phyloP scores from a whole-genome alignment of 345 rosid genomes.

The Dovyalis caffra region DNA sequence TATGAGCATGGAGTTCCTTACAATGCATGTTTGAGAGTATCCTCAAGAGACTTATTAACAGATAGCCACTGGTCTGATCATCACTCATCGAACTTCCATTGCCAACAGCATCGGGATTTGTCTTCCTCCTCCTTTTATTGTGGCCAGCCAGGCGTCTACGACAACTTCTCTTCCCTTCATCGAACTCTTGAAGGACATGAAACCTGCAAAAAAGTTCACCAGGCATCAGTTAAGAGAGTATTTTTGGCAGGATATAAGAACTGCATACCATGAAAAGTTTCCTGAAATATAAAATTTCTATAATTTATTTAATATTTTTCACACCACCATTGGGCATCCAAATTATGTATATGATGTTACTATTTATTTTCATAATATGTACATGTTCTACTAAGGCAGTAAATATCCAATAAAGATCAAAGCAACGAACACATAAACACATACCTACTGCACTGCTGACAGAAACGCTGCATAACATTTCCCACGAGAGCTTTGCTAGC shows the following conservation, averaged over 20 bases:
- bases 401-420: not conserved
- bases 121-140: conserved; percentile 93
- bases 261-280: not conserved
- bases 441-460: conserved; percentile 99
- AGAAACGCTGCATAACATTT: conserved; percentile 90
- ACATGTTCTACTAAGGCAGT: not conserved
- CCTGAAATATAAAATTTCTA: not conserved
- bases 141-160: conserved; percentile 99
- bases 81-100: conserved; percentile 57
- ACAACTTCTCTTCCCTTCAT: conserved; percentile 99
- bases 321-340: not conserved
- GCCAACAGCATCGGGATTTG: conserved; percentile 66
- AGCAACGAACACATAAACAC: conserved; percentile 6
- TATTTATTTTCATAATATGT: not conserved
- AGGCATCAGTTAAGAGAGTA: conserved; percentile 4
- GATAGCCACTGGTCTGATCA: conserved; percentile 78
- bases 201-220: conserved; percentile 52
- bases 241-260: not conserved
- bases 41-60: conserved; percentile 77
- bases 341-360: not conserved
- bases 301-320: not conserved
- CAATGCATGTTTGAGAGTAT: conserved; percentile 91
- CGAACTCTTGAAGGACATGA: conserved; percentile 95
- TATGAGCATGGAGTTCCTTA: conserved; percentile 35
- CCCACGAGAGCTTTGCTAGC: conserved; percentile 85